Evolutionary conservation across 169 alveolate genomes (phyloP), one percentile per base, ranked within the genome.

Genomic region (Plasmodium knowlesi): DNA sequence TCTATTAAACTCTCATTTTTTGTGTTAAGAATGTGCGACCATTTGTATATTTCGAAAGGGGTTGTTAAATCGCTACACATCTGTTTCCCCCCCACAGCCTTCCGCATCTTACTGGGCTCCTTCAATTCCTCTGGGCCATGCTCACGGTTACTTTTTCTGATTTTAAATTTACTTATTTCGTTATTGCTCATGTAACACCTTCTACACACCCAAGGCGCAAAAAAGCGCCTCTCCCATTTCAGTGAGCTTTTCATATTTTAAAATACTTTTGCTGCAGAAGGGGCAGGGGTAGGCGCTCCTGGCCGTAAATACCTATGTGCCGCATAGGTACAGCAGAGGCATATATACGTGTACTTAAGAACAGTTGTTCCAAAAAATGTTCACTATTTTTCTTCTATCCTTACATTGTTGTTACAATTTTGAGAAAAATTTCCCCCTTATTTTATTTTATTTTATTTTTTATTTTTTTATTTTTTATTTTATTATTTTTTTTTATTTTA

Each of bases 11-110:
- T 89, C 30, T 80, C 94, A 80, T 89, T 89, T 28, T 46, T 89
- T 25, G 91, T 89, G 67, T 89, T 79, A 22, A 78, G 82, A 80
- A 89, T 80, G 30, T 89, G 16, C 30, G 94, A 89, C 94, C 94
- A 89, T 43, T 41, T 78, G 79, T 67, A 89, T 89, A 89, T 80
- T 79, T 89, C 94, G 82, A 50, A 89, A 14, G 94, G 94, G 2
- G 93, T 86, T 2, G 80, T 34, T 34, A 53, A 53, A 32, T 32
- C 81, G 9, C 53, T 30, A 86, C 61, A 39, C 22, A 8, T 19
- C 53, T 81, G 34, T 67, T 79, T 67, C n/a, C 76, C 32, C 30
- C 57, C 53, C 14, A 53, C 19, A 3, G 54, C 22, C 22, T 46
- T 43, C 73, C 34, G 37, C 37, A 39, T 54, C 34, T 89, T 89